Base-by-base conservation (phyloP, 306 rosid genomes). In the Quillaja saponaria region DNA sequence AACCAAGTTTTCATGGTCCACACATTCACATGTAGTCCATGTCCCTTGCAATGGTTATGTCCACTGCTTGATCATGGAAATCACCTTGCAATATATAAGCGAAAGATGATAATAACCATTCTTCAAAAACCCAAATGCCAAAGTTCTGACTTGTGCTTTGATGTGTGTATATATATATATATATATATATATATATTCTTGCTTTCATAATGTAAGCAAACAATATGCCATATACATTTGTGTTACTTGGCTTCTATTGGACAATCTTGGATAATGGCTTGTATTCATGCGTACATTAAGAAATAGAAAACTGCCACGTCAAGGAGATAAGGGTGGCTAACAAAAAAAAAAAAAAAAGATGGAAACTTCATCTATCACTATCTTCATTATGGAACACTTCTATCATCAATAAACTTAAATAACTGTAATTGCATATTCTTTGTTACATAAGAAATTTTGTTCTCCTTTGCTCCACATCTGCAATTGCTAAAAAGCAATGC, bases 321-420 rank as follows among this genome's bases (percentile, higher is more conserved):
- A 40, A n/a, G 33, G 63, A 62, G 77, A 73, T 60, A 67, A 8
- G 20, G 8, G 33, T 28, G 48, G 25, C 69, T n/a, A 69, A 61
- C 18, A 34, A n/a, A n/a, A n/a, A n/a, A n/a, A n/a, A 41, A n/a
- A 62, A 49, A 72, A 54, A 68, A 73, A 66, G 72, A 49, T 17
- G 64, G 76, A 72, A 55, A 66, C 74, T 76, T 89, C 81, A 76
- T 82, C 84, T 47, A 75, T 85, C 85, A 12, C 85, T 49, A 70
- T 85, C 87, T 50, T 62, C 69, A 28, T 68, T 45, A 33, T 41
- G 31, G 16, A 65, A 38, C 48, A 51, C 46, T 42, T 16, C 61
- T 61, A 52, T 41, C 68, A 64, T 64, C 74, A 60, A 61, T 67
- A 25, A 33, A 51, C 31, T 56, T 42, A 14, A 67, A 76, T 66